phyloP scores from a whole-genome alignment of 257 asterid species.

The Scutellaria baicalensis region DNA sequence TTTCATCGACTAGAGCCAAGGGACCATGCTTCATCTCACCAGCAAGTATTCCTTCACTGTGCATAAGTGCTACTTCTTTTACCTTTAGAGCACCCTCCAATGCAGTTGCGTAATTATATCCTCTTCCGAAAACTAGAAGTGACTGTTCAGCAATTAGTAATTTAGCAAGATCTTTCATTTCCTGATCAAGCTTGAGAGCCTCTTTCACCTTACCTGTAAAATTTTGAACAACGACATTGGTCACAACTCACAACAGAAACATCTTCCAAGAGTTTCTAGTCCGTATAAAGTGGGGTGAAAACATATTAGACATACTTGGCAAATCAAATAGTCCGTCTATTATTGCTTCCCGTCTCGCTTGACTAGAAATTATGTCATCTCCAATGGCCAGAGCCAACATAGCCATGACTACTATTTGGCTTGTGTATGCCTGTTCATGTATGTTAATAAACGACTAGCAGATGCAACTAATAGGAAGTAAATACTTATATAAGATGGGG shows the following conservation, averaged over 20 bases:
- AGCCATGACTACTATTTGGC: constrained; percentile 97
- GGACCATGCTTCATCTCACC: constrained; percentile 99
- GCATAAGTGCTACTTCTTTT: constrained; percentile 98
- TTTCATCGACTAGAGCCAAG: constrained; percentile 91
- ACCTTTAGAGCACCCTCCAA: constrained; percentile 98
- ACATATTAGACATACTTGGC: constrained; percentile 71
- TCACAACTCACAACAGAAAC: constrained; percentile 11
- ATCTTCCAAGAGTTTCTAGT: not conserved
- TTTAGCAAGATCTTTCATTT: constrained; percentile 81
- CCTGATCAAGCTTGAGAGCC: constrained; percentile 86
- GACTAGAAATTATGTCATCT: constrained; percentile 72
- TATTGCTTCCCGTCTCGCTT: constrained; percentile 77
- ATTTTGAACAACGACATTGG: not conserved
- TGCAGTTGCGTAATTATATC: constrained; percentile 91
- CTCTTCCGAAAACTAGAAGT: constrained; percentile 97
- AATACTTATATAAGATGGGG: not conserved
- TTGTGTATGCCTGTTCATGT: constrained; percentile 80
- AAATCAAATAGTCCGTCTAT: constrained; percentile 82
- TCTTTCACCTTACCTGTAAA: constrained; percentile 76
- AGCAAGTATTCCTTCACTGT: constrained; percentile 97
- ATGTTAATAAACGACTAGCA: not conserved
- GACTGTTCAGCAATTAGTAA: constrained; percentile 80
- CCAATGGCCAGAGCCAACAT: constrained; percentile 97
- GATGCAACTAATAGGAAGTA: not conserved
- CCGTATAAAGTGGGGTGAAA: not conserved